phyloP scores from a whole-genome alignment of 148 eudicot genomes.

The Diospyros kaki region DNA sequence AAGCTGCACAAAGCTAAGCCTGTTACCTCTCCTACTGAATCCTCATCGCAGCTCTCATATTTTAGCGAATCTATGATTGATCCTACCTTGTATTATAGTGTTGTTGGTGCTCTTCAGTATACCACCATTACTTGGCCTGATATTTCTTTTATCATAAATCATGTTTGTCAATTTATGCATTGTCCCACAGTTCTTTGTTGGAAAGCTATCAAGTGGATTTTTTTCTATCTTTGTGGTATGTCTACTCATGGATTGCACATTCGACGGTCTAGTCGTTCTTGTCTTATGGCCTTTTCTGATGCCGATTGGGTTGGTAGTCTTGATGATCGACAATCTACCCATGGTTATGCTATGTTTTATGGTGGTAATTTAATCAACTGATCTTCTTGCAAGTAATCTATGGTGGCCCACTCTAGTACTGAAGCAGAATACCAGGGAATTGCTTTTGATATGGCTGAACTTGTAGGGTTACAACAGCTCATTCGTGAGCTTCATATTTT shows the following conservation, averaged over 20 bases:
- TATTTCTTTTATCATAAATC: not conserved
- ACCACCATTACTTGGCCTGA: conserved; percentile 10
- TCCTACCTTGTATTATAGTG: not conserved
- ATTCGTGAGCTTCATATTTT: no score
- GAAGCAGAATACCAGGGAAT: no score
- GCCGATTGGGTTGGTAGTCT: conserved; percentile 1
- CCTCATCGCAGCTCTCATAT: not conserved
- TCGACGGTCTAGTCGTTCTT: not conserved
- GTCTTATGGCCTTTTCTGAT: not conserved
- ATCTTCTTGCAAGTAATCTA: no score
- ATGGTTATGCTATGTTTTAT: not conserved
- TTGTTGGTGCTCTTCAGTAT: conserved; percentile 14
- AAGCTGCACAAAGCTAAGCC: not conserved
- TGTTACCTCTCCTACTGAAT: not conserved
- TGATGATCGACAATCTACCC: not conserved
- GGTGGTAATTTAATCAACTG: no score
- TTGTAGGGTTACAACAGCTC: no score
- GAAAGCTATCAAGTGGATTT: not conserved
- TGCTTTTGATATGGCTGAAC: no score
- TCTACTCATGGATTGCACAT: not conserved
- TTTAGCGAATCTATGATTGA: not conserved
- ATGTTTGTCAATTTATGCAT: conserved; percentile 11
- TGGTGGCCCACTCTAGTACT: no score
- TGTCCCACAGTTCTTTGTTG: not conserved
- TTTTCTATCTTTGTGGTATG: not conserved